Conservation (phyloP, 495 filamentous ascomycete genomes). For the Xylaria flabelliformis region DNA sequence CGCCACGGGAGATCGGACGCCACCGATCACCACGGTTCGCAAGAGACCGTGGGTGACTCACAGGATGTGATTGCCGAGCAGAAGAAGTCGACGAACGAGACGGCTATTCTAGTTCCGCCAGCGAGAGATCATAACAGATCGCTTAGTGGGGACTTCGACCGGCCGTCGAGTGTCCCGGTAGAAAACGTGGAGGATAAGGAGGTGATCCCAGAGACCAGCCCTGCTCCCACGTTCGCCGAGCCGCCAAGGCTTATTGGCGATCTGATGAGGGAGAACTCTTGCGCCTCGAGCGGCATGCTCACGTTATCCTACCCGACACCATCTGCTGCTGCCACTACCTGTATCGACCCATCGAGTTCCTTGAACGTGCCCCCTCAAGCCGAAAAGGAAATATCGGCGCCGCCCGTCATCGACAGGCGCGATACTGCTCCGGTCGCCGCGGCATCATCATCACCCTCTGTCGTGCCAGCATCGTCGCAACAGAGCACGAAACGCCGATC, state of each 20-base stretch:
- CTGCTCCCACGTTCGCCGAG: conserved; percentile 32
- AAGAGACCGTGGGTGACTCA: conserved; percentile 44
- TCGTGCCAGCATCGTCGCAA: conserved; percentile 35
- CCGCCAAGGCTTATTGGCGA: conserved; percentile 31
- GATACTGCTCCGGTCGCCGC: background rate
- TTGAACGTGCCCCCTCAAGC: background rate
- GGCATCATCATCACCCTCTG: conserved; percentile 33
- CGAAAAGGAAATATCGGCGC: background rate
- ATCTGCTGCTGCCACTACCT: conserved; percentile 2
- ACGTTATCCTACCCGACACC: conserved; percentile 31
- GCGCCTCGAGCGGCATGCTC: conserved; percentile 28
- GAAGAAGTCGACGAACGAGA: conserved; percentile 4
- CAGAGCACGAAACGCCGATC: conserved; percentile 27
- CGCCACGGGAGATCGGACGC: conserved; percentile 27
- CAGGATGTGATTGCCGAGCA: conserved; percentile 32
- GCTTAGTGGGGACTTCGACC: conserved; percentile 16
- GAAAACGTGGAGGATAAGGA: conserved; percentile 36
- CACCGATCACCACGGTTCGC: conserved; percentile 29
- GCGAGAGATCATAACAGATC: conserved; percentile 19
- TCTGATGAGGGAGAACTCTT: conserved; percentile 33
- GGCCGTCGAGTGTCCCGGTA: conserved; percentile 20
- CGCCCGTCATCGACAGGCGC: conserved; percentile 2
- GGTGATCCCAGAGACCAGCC: conserved; percentile 51
- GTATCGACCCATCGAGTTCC: background rate
- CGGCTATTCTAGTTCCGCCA: background rate